Evolutionary conservation across 2,329 filamentous ascomycete genomes (phyloP), one percentile per base, ranked within the genome.

Genomic region (Dactylonectria macrodidyma): DNA sequence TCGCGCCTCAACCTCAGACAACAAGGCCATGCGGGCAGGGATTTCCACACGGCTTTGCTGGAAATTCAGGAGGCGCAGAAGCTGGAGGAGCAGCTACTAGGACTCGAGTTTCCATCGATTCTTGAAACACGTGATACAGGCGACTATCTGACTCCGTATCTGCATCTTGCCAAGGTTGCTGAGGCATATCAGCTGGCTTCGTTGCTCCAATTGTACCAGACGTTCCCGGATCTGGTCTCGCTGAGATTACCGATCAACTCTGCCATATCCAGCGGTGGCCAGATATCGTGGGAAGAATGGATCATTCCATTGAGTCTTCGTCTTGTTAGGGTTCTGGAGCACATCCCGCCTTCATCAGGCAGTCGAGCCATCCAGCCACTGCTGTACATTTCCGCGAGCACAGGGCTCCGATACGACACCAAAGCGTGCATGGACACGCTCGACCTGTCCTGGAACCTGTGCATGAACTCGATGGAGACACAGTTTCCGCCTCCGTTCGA

Each of bases 121-220:
- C 68, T 22, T 41, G 62, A 14, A 9, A 50, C 67, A 2, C 66
- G 74, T 5, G 78, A 77, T 7, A 82, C 79, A 0, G 81, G 79
- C 1, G 80, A 82, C 55, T 61, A 73, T 19, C 65, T 65, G 3
- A 76, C 74, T 1, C 80, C 78, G 0, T 67, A 70, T 1, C 62
- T 73, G 2, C 80, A 84, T 51, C 78, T 84, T 0, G 75, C 76
- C 1, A 70, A 75, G 8, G 78, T 81, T 1, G 81, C 81, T n/a
- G 82, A 84, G 62, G 81, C 81, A 0, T 83, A 83, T 47, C 78
- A 81, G 30, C 71, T 84, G 5, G 77, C 79, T 1, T 79, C 82
- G 0, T 61, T 84, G 4, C 68, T 83, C 1, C 81, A 83, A 30
- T 77, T 84, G 0, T 83, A 84, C 71, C 78, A 82, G 66, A 83